phyloP scores from a whole-genome alignment of 805 yeast genomes.

The Lipomyces lipofer region DNA sequence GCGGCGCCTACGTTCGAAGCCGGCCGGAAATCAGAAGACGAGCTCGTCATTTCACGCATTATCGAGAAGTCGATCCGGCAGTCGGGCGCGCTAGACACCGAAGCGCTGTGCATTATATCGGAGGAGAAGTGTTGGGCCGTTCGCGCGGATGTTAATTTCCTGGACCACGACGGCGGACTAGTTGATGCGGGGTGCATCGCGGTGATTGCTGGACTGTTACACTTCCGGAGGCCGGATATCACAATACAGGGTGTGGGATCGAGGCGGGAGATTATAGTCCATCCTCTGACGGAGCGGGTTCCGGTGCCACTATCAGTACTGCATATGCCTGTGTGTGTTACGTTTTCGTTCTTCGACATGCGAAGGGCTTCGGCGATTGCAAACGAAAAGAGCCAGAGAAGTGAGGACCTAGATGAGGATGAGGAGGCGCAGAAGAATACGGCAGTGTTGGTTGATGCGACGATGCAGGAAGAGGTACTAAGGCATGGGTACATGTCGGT shows the following conservation, averaged over 20 bases:
- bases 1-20: conserved; percentile 81
- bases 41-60: conserved; percentile 73
- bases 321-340: conserved; percentile 87
- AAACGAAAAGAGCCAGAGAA: not conserved
- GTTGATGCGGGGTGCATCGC: conserved; percentile 90
- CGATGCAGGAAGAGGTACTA: conserved; percentile 69
- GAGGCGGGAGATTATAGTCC: conserved; percentile 48
- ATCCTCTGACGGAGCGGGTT: conserved; percentile 72
- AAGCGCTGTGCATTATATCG: conserved; percentile 84
- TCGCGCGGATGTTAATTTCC: conserved; percentile 84
- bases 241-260: conserved; percentile 50
- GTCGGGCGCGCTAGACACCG: conserved; percentile 88
- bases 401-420: conserved; percentile 25
- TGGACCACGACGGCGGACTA: conserved; percentile 90
- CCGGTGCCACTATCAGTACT: conserved; percentile 83
- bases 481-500: conserved; percentile 80
- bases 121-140: conserved; percentile 90
- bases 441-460: conserved; percentile 67
- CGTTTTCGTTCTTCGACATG: conserved; percentile 69
- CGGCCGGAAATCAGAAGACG: conserved; percentile 72
- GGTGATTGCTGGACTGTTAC: conserved; percentile 80
- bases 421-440: conserved; percentile 36
- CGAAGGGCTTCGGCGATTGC: conserved; percentile 10
- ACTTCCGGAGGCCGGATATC: conserved; percentile 81
- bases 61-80: conserved; percentile 90